Percentiles rank a stretch among this genome's conserved stretches.
Conservation (phyloP, 495 filamentous ascomycete genomes). For the Lasiosphaeria hispida region DNA sequence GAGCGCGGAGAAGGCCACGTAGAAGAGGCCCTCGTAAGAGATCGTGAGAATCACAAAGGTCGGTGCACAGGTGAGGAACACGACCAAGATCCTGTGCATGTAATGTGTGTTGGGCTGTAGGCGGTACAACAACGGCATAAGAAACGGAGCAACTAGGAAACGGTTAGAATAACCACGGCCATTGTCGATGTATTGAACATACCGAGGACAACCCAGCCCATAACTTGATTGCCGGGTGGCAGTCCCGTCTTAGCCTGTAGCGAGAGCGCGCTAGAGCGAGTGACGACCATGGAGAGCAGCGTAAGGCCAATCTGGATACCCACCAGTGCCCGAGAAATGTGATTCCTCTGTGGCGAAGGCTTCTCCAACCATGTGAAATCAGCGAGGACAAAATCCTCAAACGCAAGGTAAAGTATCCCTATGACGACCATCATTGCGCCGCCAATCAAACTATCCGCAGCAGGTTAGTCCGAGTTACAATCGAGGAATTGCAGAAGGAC, state of each 20-base stretch:
- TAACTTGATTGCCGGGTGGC: conserved; percentile 82
- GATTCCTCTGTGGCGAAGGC: conserved; percentile 24
- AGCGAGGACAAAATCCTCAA: conserved; percentile 68
- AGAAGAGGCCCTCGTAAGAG: conserved; percentile 97
- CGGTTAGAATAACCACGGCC: conserved; percentile 10
- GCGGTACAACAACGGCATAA: conserved; percentile 77
- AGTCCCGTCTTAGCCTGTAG: conserved; percentile 84
- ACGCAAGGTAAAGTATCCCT: conserved; percentile 76
- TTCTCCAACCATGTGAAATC: conserved; percentile 36
- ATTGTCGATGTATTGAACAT: conserved; percentile 28
- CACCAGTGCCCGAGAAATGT: conserved; percentile 41
- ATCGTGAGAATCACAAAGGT: conserved; percentile 96
- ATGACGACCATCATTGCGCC: conserved; percentile 75
- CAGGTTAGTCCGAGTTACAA: conserved; percentile 22
- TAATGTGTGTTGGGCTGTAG: conserved; percentile 83
- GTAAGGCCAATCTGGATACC: conserved; percentile 70
- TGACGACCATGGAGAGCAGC: conserved; percentile 79
- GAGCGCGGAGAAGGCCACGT: conserved; percentile 80
- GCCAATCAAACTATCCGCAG: conserved; percentile 62
- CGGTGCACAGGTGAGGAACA: conserved; percentile 92
- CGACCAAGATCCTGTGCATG: conserved; percentile 80
- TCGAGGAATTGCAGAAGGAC: conserved; percentile 26
- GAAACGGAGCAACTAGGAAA: conserved; percentile 64
- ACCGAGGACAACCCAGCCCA: conserved; percentile 85
- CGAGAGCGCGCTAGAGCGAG: conserved; percentile 74